Conservation (phyloP, 352 stramenopile species). For the Phytophthora pluvialis region DNA sequence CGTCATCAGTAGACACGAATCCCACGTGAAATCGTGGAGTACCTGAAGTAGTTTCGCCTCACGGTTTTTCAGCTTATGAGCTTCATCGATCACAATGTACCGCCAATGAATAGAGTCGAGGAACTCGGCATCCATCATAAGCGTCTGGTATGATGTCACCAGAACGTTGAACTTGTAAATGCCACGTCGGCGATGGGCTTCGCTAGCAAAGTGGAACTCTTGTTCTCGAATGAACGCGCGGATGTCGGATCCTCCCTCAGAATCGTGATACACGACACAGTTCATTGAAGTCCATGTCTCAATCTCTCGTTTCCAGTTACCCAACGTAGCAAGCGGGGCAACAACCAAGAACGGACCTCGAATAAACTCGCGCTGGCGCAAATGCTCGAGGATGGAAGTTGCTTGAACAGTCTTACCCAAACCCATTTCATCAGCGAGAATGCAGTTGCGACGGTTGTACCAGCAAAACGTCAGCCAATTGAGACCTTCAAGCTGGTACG, state of each 20-base stretch:
- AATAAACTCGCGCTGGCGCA: conserved; percentile 92
- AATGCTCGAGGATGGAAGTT: conserved; percentile 95
- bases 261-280: conserved; percentile 99
- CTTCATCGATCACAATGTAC: conserved; percentile 98
- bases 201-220: conserved; percentile 96
- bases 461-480: conserved; percentile 99
- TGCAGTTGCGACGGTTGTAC: conserved; percentile 96
- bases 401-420: conserved; percentile 93
- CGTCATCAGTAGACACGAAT: conserved; percentile 96
- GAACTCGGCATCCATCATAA: conserved; percentile 95
- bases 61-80: conserved; percentile 99
- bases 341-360: conserved; percentile 98
- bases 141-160: conserved; percentile 97
- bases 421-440: conserved; percentile 90
- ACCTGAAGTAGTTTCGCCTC: conserved; percentile 94
- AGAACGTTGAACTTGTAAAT: conserved; percentile 97
- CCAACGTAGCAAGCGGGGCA: conserved; percentile 96
- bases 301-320: conserved; percentile 99
- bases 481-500: conserved; percentile 99
- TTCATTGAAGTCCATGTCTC: conserved; percentile 99
- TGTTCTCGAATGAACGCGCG: conserved; percentile 94
- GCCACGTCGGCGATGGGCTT: conserved; percentile 72
- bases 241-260: conserved; percentile 89
- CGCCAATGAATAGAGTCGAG: conserved; percentile 95
- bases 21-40: conserved; percentile 84